Base-by-base conservation (phyloP, 2,329 filamentous ascomycete genomes). In the Monosporascus sp. region DNA sequence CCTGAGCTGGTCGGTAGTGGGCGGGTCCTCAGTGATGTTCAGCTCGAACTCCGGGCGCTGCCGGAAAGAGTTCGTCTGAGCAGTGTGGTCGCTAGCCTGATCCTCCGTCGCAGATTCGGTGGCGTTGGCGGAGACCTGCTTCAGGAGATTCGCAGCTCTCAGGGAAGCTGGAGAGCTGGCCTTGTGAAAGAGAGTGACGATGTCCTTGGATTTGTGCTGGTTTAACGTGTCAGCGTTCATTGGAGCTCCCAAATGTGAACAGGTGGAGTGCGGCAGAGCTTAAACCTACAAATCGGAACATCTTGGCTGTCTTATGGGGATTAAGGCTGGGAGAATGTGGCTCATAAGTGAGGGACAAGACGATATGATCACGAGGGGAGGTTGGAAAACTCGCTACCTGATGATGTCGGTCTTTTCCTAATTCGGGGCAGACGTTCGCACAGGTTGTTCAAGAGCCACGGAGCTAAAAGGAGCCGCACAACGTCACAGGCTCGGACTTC, bases 101-200 rank as follows among this genome's bases (percentile, higher is more conserved):
- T 92, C 88, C 67, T 86, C 77, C 2, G 88, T 90, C 9, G 90
- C 84, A 22, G 81, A 78, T 55, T 85, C 78, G 35, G 81, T 71
- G 14, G 89, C 85, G 48, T 83, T 84, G 48, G 87, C 86, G 26
- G 89, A 88, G 35, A 85, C 81, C 73, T 93, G 86, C 75, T 94
- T 95, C 56, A 97, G 82, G 51, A 96, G 75, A 43, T 82, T 86
- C 57, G 87, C 82, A 35, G 88, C 87, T 55, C 87, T 84, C 49
- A 83, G 77, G 3, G 92, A 97, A 59, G 87, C 79, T 22, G 87
- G 82, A 51, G 82, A 81, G 63, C 79, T 81, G 54, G 93, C 83
- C 72, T 89, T 89, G 81, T 97, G 92, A 80, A 97, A 99, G 78
- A 99, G 86, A 57, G 93, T 97, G 69, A 97, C 84, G 61, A 96